phyloP scores from a whole-genome alignment of 176 grass and related monocot species.

The Melocanna baccifera region DNA sequence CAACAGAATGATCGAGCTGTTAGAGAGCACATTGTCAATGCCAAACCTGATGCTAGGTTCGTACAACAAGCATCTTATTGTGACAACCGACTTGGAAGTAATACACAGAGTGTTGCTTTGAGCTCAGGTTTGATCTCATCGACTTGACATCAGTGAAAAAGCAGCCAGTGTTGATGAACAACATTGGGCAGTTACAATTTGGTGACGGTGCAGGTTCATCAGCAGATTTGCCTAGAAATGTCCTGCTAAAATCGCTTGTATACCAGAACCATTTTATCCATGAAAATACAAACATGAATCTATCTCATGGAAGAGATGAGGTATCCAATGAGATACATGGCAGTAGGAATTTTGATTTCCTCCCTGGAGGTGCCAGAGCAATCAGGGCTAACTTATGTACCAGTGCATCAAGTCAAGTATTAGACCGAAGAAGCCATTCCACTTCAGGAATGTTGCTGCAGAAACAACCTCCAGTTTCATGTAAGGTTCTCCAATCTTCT shows the following conservation, averaged over 20 bases:
- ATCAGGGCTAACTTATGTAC: conserved; percentile 29
- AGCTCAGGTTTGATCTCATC: conserved; percentile 39
- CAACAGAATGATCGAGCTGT: conserved; percentile 30
- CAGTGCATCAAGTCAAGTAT: conserved; percentile 31
- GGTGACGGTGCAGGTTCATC: conserved; percentile 19
- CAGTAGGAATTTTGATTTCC: conserved; percentile 33
- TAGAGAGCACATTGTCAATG: conserved; percentile 29
- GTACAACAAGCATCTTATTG: conserved; percentile 21
- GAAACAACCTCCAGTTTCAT: conserved; percentile 24
- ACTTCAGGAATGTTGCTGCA: conserved; percentile 38
- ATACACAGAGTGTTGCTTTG: conserved; percentile 27
- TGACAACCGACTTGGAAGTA: conserved; percentile 19
- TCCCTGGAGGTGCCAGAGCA: conserved; percentile 26
- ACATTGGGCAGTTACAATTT: conserved; percentile 28
- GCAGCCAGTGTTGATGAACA: conserved; percentile 38
- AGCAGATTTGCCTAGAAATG: conserved; percentile 29
- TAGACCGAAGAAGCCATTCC: conserved; percentile 35
- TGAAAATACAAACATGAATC: conserved; percentile 30
- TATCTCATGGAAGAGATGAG: conserved; percentile 26
- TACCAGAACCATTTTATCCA: conserved; percentile 17
- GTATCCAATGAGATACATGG: conserved; percentile 11
- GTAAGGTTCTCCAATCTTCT: conserved; percentile 34
- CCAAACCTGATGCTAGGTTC: conserved; percentile 30
- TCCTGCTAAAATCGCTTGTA: conserved; percentile 34
- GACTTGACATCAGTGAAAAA: conserved; percentile 44